Percentiles rank a stretch among this genome's conserved stretches.
Evolutionary conservation across 805 yeast species (phyloP).

Genomic region (Wickerhamomyces mucosus): DNA sequence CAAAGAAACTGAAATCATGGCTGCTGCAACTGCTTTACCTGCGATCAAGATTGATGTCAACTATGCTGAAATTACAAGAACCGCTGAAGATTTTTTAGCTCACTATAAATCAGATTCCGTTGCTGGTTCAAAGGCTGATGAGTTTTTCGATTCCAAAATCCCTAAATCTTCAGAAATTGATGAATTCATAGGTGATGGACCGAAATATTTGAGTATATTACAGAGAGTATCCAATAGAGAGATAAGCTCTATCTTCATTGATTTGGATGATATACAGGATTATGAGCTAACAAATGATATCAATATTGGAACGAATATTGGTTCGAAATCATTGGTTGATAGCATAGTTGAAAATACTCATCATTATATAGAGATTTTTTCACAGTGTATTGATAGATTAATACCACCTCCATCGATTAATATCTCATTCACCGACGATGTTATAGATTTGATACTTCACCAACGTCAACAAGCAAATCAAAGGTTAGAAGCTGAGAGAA

Average conservation of each 20-base stretch:
- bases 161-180: conserved; percentile 18
- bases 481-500: conserved; percentile 56
- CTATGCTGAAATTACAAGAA: conserved; percentile 52
- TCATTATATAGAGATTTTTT: conserved; percentile 71
- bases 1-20: too few relatives aligned
- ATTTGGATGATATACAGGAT: conserved; percentile 72
- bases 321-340: conserved; percentile 35
- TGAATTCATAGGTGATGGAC: conserved; percentile 28
- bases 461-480: conserved; percentile 82
- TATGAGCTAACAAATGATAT: conserved; percentile 45
- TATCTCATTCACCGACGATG: conserved; percentile 75
- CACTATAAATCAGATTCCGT: conserved; percentile 45
- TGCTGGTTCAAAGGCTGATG: conserved; percentile 19
- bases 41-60: conserved; percentile 64
- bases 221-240: conserved; percentile 85
- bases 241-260: conserved; percentile 54
- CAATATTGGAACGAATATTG: conserved; percentile 14
- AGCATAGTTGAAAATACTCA: conserved; percentile 64
- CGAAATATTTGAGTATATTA: conserved; percentile 67
- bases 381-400: conserved; percentile 63
- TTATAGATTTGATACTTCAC: conserved; percentile 83
- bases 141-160: conserved; percentile 23
- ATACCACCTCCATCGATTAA: conserved; percentile 85
- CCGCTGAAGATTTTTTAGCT: conserved; percentile 54
- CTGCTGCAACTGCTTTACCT: conserved; percentile 29